phyloP scores from a whole-genome alignment of 2,329 filamentous ascomycete genomes.

The Fusarium falciforme region DNA sequence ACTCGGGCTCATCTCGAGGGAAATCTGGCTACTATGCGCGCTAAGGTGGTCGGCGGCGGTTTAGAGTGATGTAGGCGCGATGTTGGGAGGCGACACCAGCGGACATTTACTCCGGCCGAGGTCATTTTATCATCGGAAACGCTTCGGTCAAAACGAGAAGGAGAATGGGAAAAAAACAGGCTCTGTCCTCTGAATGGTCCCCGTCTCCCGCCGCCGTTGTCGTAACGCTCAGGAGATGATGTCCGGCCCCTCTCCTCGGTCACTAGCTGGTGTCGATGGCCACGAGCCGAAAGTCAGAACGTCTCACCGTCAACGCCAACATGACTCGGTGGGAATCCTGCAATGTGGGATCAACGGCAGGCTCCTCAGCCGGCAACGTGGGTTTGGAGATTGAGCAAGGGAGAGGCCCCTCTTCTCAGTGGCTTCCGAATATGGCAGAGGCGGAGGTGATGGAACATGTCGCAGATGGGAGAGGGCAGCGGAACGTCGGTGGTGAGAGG shows the following conservation, averaged over 20 bases:
- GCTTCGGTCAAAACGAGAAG: slow-evolving; percentile 17
- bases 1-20: not conserved
- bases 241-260: not conserved
- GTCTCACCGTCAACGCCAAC: not conserved
- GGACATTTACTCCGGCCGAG: slow-evolving; percentile 15
- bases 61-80: slow-evolving; percentile 10
- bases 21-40: slow-evolving; percentile 8
- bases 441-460: not conserved
- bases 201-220: slow-evolving; percentile 3
- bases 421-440: not conserved
- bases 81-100: slow-evolving; percentile 14
- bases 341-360: not conserved
- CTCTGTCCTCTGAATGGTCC: not conserved
- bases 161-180: not conserved
- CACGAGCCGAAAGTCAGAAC: slow-evolving; percentile 4
- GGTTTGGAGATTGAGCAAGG: not conserved
- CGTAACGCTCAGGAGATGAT: slow-evolving; percentile 3
- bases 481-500: not conserved
- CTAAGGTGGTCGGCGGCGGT: slow-evolving; percentile 17
- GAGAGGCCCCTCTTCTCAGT: not conserved
- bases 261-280: not conserved
- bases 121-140: slow-evolving; percentile 2
- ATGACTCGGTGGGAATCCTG: slow-evolving; percentile 27
- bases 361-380: not conserved
- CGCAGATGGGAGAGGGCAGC: not conserved